These are phyloP conservation scores for Dioscorea zingiberensis DNA, from an alignment of 106 monocot genomes.

Conservation along the genomic window DNA sequence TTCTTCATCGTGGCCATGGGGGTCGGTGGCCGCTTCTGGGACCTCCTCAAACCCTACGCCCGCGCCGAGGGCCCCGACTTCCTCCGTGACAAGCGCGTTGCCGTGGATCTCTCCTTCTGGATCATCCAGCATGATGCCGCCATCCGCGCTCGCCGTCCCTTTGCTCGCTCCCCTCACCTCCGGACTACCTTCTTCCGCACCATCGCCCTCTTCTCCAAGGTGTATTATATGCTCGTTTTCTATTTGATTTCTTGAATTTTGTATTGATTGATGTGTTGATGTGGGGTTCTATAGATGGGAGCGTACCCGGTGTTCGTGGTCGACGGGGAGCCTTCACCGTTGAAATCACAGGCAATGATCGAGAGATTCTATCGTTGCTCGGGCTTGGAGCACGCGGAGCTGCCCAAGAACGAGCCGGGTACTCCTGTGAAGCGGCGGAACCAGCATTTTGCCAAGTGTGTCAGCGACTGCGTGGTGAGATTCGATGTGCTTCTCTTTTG, in stretches of 20 bases:
- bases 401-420: conserved; percentile 9
- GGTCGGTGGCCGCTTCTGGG: conserved; percentile 87
- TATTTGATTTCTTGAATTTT: neutral
- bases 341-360: conserved; percentile 72
- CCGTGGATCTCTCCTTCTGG: conserved; percentile 99
- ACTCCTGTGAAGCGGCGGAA: conserved; percentile 41
- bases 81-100: conserved; percentile 86
- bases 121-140: conserved; percentile 82
- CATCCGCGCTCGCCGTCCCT: conserved; percentile 25
- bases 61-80: conserved; percentile 63
- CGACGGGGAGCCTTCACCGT: conserved; percentile 75
- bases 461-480: conserved; percentile 78
- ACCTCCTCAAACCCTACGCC: conserved; percentile 83
- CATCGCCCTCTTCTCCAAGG: conserved; percentile 86
- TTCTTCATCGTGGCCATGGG: conserved; percentile 42
- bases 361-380: conserved; percentile 74
- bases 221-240: neutral
- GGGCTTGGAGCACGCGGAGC: conserved; percentile 40
- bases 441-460: conserved; percentile 41
- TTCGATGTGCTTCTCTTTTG: neutral
- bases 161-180: conserved; percentile 60
- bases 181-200: conserved; percentile 95
- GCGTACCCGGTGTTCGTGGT: conserved; percentile 93
- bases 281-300: conserved; percentile 53
- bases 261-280: neutral